Evolutionary conservation across 1,139 yeast genomes (phyloP).

Genomic region (Eremothecium coryli): DNA sequence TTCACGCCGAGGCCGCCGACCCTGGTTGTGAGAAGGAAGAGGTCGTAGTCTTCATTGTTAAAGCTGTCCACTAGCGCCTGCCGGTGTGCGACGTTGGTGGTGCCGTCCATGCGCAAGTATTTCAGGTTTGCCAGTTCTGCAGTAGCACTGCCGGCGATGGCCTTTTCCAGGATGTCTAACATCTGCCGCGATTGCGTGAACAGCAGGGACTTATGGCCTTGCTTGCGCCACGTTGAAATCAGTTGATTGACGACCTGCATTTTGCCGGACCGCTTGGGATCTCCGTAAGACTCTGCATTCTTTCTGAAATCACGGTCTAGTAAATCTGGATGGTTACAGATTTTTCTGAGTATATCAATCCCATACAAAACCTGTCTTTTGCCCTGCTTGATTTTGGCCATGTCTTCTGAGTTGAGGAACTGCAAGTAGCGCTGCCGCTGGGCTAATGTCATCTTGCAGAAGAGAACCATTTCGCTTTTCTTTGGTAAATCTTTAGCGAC

Average conservation of each 20-base stretch:
- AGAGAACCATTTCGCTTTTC: constrained; percentile 86
- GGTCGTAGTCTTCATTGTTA: constrained; percentile 50
- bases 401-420: constrained; percentile 68
- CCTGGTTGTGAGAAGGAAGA: constrained; percentile 80
- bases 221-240: constrained; percentile 64
- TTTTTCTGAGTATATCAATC: constrained; percentile 78
- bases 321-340: constrained; percentile 93
- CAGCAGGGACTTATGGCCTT: constrained; percentile 68
- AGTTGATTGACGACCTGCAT: constrained; percentile 79
- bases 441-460: constrained; percentile 69
- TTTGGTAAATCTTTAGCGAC: constrained; percentile 96
- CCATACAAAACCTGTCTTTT: constrained; percentile 79
- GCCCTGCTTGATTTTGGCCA: constrained; percentile 64
- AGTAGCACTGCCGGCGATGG: constrained; percentile 39
- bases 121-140: constrained; percentile 36
- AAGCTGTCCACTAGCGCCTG: constrained; percentile 75
- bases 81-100: constrained; percentile 68
- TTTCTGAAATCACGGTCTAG: constrained; percentile 46
- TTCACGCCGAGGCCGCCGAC: constrained; percentile 96
- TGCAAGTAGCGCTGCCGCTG: constrained; percentile 68
- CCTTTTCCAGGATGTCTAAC: constrained; percentile 75
- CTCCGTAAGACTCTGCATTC: constrained; percentile 47
- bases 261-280: constrained; percentile 71
- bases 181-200: constrained; percentile 92
- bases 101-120: constrained; percentile 88